These are phyloP conservation scores for Cicer chorassanicum DNA, from an alignment of 306 rosid species.

Conservation along the genomic window DNA sequence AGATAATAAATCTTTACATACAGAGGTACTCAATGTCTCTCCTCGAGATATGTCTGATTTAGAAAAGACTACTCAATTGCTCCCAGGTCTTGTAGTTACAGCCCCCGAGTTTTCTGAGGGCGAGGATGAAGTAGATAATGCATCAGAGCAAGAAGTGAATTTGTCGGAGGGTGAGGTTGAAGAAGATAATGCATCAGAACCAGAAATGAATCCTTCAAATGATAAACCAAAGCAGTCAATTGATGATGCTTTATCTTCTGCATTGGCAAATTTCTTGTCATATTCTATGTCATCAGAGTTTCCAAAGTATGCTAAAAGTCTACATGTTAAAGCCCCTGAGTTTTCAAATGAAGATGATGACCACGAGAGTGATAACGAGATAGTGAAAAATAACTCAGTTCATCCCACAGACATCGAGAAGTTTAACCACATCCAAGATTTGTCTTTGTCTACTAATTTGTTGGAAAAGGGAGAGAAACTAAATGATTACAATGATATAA, in stretches of 20 bases:
- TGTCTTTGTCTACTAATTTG: conserved; percentile 35
- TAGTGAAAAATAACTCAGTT: conserved; percentile 38
- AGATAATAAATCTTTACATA: conserved; percentile 48
- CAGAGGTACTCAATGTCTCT: conserved; percentile 46
- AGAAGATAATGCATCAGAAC: conserved; percentile 46
- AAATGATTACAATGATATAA: conserved; percentile 38
- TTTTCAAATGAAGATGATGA: conserved; percentile 62
- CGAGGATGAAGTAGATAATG: conserved; percentile 62
- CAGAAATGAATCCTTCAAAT: conserved; percentile 39
- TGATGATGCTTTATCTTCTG: conserved; percentile 82
- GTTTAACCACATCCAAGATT: conserved; percentile 40
- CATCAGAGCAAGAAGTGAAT: conserved; percentile 35
- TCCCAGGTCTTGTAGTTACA: conserved; percentile 72
- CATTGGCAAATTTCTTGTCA: conserved; percentile 73
- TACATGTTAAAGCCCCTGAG: conserved; percentile 63
- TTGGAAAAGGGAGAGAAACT: conserved; percentile 42
- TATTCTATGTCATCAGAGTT: conserved; percentile 50
- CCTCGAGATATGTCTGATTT: conserved; percentile 47
- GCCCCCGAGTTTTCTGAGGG: conserved; percentile 81
- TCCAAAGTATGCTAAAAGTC: conserved; percentile 51
- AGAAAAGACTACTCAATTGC: conserved; percentile 51
- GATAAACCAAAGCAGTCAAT: conserved; percentile 64
- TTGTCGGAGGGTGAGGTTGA: conserved; percentile 59
- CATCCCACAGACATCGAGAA: conserved; percentile 44
- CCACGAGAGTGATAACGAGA: conserved; percentile 36